Base-by-base conservation (phyloP, 164 flowering plant species). In the Taxillus chinensis region DNA sequence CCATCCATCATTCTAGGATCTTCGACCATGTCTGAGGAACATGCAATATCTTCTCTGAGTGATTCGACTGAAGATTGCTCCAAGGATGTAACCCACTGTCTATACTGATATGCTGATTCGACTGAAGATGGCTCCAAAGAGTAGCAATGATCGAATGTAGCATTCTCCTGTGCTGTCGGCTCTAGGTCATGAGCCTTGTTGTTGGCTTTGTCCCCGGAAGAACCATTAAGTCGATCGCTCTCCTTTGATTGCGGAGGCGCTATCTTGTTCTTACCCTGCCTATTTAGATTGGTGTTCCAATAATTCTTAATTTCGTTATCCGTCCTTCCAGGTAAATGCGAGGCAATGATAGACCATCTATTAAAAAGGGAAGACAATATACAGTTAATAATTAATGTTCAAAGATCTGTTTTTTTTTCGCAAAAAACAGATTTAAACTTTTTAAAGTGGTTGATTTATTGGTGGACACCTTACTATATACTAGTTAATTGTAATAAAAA, bases 281-380 rank as follows among this genome's bases (percentile, higher is more conserved):
- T 70, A 67, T 67, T 76, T 0, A 73, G 40, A 27, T 56, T 52
- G 60, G 70, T 67, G 61, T 76, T 68, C 79, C 79, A 76, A 43
- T 59, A 54, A 51, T 76, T 76, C 58, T 76, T 76, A 0, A 76
- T 57, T 45, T 70, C 79, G 41, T 71, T 75, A 50, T 75, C 78
- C 12, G 78, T 56, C 61, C 78, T 71, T 57, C 78, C 78, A 0
- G 70, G 67, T 56, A 76, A 59, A 11, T 53, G 38, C 2, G 71
- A 17, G 3, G 79, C 76, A 17, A 75, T 75, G 45, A 49, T 5
- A 2, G 75, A 75, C 79, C 76, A 75, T 59, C 79, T 75, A 62
- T 4, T 7, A 39, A 3, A 4, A 53, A 8, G 14, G 7, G 46
- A 9, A 43, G 14, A 14, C 17, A 53, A 8, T 13, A 2, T 1